A percentile compares a stretch with the other conserved stretches of the same genome.
Evolutionary conservation across 2,329 filamentous ascomycete genomes (phyloP).

Genomic region (Aspergillus aculeatinus): DNA sequence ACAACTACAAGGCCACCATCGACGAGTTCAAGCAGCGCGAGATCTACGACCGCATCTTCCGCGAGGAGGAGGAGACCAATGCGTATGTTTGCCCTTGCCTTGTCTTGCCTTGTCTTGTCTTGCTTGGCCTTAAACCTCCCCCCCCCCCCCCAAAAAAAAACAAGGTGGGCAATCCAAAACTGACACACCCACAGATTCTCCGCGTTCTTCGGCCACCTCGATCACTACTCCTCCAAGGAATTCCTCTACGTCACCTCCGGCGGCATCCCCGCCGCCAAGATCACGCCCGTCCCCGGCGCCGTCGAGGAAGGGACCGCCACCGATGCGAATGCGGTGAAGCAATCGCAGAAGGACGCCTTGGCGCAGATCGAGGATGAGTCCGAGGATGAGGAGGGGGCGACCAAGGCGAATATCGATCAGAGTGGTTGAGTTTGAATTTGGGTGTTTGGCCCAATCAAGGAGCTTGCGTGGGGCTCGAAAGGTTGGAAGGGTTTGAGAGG

Average conservation of each 20-base stretch:
- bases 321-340: constrained; percentile 15
- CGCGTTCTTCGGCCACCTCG: constrained; percentile 75
- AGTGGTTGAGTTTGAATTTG: background rate
- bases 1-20: constrained; percentile 73
- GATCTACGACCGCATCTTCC: constrained; percentile 90
- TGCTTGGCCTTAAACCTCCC: too few relatives aligned
- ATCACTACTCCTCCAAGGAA: constrained; percentile 68
- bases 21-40: constrained; percentile 85
- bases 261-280: constrained; percentile 62
- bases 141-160: background rate
- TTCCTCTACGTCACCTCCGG: constrained; percentile 74
- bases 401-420: background rate
- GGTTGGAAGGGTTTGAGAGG: too few relatives aligned
- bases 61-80: constrained; percentile 82
- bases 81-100: constrained; percentile 60
- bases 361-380: constrained; percentile 34
- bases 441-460: too few relatives aligned
- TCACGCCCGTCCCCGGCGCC: constrained; percentile 12
- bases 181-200: constrained; percentile 58
- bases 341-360: constrained; percentile 31
- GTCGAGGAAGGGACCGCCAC: constrained; percentile 2
- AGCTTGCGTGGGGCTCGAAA: too few relatives aligned
- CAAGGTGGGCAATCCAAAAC: background rate
- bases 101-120: too few relatives aligned
- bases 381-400: constrained; percentile 28